Conservation (phyloP, 805 yeast species). For the Ogataea chonburiensis region DNA sequence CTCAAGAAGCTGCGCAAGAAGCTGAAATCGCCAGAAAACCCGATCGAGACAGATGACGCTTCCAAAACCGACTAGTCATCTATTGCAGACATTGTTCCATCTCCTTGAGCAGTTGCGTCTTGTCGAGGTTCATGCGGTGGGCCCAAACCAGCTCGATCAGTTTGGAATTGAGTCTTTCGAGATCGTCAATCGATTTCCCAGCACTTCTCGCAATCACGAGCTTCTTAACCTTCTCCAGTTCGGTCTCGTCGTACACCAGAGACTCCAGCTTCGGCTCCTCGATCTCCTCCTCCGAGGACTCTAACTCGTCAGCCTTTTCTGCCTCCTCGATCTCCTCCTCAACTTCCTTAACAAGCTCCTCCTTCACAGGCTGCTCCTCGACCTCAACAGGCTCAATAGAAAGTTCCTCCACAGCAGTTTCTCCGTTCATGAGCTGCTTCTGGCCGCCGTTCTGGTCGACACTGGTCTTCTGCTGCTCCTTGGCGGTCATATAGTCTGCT, state of each 20-base stretch:
- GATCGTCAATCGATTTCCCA: constrained; percentile 46
- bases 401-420: constrained; percentile 4
- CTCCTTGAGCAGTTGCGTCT: constrained; percentile 37
- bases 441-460: constrained; percentile 19
- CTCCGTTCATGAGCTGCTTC: constrained; percentile 20
- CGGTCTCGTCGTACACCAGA: constrained; percentile 35
- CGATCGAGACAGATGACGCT: neutral
- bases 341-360: constrained; percentile 17
- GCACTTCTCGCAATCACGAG: constrained; percentile 40
- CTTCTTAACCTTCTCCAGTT: constrained; percentile 30
- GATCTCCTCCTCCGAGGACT: constrained; percentile 22
- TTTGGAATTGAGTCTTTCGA: constrained; percentile 65
- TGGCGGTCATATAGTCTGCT: constrained; percentile 40
- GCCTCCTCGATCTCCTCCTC: constrained; percentile 12
- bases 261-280: constrained; percentile 25
- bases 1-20: constrained; percentile 9
- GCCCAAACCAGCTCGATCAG: constrained; percentile 74
- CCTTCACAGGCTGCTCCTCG: constrained; percentile 13
- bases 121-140: constrained; percentile 51
- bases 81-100: constrained; percentile 31
- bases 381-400: constrained; percentile 17
- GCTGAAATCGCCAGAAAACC: too few relatives aligned
- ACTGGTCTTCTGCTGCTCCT: constrained; percentile 24
- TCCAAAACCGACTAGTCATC: constrained; percentile 9
- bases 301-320: constrained; percentile 9